Percentiles rank a stretch among this genome's conserved stretches.
Evolutionary conservation across 2,329 filamentous ascomycete species (phyloP).

Genomic region (Rugonectria rugulosa): DNA sequence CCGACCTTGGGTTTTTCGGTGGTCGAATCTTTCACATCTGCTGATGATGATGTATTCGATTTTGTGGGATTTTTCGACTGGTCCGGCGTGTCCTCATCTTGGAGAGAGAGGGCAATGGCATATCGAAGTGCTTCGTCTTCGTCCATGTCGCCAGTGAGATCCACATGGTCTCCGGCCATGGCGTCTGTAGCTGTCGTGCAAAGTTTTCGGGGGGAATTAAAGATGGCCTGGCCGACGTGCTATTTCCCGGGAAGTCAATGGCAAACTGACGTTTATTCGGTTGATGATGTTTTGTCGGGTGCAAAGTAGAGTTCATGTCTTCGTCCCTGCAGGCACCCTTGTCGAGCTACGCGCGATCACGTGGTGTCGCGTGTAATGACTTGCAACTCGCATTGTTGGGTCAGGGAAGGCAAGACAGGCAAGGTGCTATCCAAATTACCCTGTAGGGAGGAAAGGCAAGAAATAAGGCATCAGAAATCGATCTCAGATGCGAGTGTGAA

Average conservation of each 20-base stretch:
- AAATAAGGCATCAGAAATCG: background rate
- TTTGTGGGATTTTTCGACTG: conserved; percentile 23
- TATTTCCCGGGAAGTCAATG: conserved; percentile 12
- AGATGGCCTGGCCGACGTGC: background rate
- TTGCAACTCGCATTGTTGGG: background rate
- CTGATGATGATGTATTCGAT: conserved; percentile 24
- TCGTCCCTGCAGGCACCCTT: conserved; percentile 30
- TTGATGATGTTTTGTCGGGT: conserved; percentile 12
- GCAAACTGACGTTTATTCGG: conserved; percentile 1
- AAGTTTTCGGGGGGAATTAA: conserved; percentile 13
- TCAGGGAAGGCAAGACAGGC: background rate
- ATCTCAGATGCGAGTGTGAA: too few relatives aligned
- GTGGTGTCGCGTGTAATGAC: conserved; percentile 34
- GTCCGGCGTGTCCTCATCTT: conserved; percentile 33
- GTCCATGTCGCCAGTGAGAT: conserved; percentile 46
- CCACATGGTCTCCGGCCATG: conserved; percentile 34
- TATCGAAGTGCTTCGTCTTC: conserved; percentile 67
- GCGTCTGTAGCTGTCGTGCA: conserved; percentile 18
- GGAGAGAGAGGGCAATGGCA: conserved; percentile 67
- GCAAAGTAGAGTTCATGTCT: conserved; percentile 7
- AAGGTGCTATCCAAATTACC: too few relatives aligned
- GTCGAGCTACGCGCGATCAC: conserved; percentile 36
- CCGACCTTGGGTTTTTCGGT: conserved; percentile 40
- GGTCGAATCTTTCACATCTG: conserved; percentile 27
- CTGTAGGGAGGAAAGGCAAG: background rate